Evolutionary conservation across 495 filamentous ascomycete genomes (phyloP).

Genomic region (Aspergillus hancockii): DNA sequence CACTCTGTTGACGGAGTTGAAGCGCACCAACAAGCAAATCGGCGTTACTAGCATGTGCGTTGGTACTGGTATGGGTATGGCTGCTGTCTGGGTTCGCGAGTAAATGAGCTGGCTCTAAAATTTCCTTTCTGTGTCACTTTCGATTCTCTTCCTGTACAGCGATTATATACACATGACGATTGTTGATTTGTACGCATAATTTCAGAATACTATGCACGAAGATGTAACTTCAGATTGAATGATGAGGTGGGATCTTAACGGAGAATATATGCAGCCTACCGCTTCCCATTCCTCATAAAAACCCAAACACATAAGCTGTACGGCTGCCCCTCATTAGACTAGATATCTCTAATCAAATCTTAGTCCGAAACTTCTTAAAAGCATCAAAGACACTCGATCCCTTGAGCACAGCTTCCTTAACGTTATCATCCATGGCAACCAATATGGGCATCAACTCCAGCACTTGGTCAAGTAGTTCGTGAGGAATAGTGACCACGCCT

Average conservation of each 20-base stretch:
- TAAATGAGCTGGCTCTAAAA: slow-evolving; percentile 42
- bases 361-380: slow-evolving; percentile 46
- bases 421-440: slow-evolving; percentile 60
- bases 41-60: slow-evolving; percentile 97
- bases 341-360: slow-evolving; percentile 12
- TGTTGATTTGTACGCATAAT: slow-evolving; percentile 6
- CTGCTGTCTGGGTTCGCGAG: slow-evolving; percentile 89
- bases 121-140: slow-evolving; percentile 15
- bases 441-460: slow-evolving; percentile 55
- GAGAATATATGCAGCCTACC: neutral
- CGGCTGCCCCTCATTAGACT: neutral
- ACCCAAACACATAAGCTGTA: neutral
- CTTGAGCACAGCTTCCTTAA: slow-evolving; percentile 57
- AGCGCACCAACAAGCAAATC: slow-evolving; percentile 75
- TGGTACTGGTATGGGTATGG: slow-evolving; percentile 97
- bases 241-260: neutral
- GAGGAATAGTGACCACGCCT: slow-evolving; percentile 65
- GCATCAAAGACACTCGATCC: slow-evolving; percentile 60
- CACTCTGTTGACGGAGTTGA: slow-evolving; percentile 86
- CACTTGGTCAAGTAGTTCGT: slow-evolving; percentile 47
- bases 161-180: slow-evolving; percentile 24
- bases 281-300: neutral
- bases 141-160: slow-evolving; percentile 33
- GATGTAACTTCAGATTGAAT: neutral
- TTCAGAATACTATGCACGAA: slow-evolving; percentile 10